phyloP scores from a whole-genome alignment of 495 filamentous ascomycete genomes.

The Xylaria bambusicola region DNA sequence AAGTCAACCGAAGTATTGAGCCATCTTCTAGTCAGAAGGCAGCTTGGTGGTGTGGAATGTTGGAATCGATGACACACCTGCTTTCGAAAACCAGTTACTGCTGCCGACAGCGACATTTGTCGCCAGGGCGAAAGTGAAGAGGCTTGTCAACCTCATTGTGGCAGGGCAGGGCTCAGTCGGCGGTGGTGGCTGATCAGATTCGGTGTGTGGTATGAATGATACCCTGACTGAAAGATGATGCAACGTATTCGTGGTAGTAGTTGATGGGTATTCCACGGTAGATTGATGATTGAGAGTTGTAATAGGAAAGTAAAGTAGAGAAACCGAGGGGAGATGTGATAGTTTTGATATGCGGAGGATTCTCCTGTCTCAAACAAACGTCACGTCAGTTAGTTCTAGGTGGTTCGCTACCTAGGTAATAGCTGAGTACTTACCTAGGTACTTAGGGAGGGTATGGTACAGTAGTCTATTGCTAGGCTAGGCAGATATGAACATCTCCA shows the following conservation, averaged over 20 bases:
- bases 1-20: too few species aligned
- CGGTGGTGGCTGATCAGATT: neutral
- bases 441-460: too few species aligned
- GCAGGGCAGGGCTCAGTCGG: constrained; percentile 2
- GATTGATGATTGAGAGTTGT: too few species aligned
- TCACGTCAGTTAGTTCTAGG: neutral
- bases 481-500: neutral
- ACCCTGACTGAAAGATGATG: neutral
- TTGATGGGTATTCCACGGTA: too few species aligned
- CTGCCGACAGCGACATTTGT: constrained; percentile 68
- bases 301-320: too few species aligned
- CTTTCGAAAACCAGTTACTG: constrained; percentile 74
- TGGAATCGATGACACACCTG: constrained; percentile 64
- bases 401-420: too few species aligned
- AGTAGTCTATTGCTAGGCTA: too few species aligned
- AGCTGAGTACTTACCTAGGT: too few species aligned
- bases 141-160: constrained; percentile 72
- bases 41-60: too few species aligned
- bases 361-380: constrained; percentile 12
- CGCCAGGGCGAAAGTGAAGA: constrained; percentile 71
- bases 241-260: neutral
- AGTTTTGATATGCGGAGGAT: neutral
- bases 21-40: too few species aligned
- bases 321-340: neutral
- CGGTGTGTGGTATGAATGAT: neutral